phyloP scores from a whole-genome alignment of 2,329 filamentous ascomycete genomes.

The Ceratocystis destructans region DNA sequence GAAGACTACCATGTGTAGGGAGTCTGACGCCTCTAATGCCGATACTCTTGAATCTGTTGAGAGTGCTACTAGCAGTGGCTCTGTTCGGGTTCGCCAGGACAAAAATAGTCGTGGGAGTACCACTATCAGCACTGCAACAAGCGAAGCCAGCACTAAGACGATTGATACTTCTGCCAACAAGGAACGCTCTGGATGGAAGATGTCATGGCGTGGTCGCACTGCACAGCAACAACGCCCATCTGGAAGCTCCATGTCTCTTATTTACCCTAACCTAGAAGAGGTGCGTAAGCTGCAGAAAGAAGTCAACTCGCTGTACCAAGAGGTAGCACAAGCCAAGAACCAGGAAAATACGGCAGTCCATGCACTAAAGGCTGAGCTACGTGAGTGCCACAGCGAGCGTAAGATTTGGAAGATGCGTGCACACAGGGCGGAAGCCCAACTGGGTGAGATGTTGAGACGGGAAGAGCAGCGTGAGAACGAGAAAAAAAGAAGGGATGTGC shows the following conservation, averaged over 20 bases:
- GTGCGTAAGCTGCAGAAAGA: constrained; percentile 10
- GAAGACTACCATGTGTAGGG: not conserved
- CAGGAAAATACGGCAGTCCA: constrained; percentile 8
- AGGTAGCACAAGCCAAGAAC: constrained; percentile 8
- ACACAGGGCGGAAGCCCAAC: constrained; percentile 39
- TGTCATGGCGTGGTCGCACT: constrained; percentile 2
- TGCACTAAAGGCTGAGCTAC: constrained; percentile 8
- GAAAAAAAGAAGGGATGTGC: not conserved
- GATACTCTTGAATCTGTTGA: not conserved
- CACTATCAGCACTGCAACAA: not conserved
- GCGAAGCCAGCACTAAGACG: not conserved
- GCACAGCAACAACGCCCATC: not conserved
- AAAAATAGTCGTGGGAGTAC: not conserved
- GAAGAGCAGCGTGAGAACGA: constrained; percentile 24
- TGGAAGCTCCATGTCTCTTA: not conserved
- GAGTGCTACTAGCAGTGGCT: not conserved
- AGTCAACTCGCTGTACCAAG: constrained; percentile 2
- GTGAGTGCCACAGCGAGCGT: constrained; percentile 25
- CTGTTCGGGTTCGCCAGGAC: not conserved
- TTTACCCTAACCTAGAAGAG: not conserved
- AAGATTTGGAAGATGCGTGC: constrained; percentile 42
- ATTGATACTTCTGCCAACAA: not conserved
- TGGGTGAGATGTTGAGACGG: constrained; percentile 31
- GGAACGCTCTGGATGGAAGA: not conserved
- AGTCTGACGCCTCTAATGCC: not conserved